Conservation (phyloP, 2,329 filamentous ascomycete species). For the Pezicula rhizophila region DNA sequence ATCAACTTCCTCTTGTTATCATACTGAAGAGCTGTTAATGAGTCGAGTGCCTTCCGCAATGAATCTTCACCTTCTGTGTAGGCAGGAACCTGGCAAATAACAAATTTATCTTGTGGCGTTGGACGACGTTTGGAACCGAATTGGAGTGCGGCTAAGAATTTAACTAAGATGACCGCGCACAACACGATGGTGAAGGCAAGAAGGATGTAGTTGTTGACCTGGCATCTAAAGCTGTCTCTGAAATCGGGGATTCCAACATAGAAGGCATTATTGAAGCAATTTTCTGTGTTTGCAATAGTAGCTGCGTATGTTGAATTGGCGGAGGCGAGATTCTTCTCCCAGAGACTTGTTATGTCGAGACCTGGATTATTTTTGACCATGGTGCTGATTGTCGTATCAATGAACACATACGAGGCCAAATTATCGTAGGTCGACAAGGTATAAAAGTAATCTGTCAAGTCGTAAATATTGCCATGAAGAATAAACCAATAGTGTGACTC, state of each 20-base stretch:
- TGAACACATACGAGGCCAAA: slow-evolving; percentile 57
- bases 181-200: slow-evolving; percentile 82
- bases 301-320: slow-evolving; percentile 44
- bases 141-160: slow-evolving; percentile 89
- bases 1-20: slow-evolving; percentile 98
- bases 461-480: slow-evolving; percentile 71
- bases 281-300: slow-evolving; percentile 58
- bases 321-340: slow-evolving; percentile 48
- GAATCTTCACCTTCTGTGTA: slow-evolving; percentile 98
- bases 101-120: slow-evolving; percentile 92
- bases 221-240: slow-evolving; percentile 67
- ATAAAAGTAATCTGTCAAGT: slow-evolving; percentile 86
- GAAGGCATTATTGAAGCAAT: slow-evolving; percentile 79
- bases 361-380: slow-evolving; percentile 72
- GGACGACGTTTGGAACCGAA: slow-evolving; percentile 88
- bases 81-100: slow-evolving; percentile 95
- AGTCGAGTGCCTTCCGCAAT: slow-evolving; percentile 86
- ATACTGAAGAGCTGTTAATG: slow-evolving; percentile 87
- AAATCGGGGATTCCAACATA: slow-evolving; percentile 83
- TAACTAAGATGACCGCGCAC: slow-evolving; percentile 71
- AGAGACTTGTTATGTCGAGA: slow-evolving; percentile 65
- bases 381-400: slow-evolving; percentile 61
- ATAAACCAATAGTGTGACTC: slow-evolving; percentile 73
- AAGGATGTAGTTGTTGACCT: slow-evolving; percentile 86
- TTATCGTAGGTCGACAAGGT: slow-evolving; percentile 54